These are phyloP conservation scores for Filobasidium wieringae DNA, from an alignment of 768 basidiomycete species.

Conservation along the genomic window DNA sequence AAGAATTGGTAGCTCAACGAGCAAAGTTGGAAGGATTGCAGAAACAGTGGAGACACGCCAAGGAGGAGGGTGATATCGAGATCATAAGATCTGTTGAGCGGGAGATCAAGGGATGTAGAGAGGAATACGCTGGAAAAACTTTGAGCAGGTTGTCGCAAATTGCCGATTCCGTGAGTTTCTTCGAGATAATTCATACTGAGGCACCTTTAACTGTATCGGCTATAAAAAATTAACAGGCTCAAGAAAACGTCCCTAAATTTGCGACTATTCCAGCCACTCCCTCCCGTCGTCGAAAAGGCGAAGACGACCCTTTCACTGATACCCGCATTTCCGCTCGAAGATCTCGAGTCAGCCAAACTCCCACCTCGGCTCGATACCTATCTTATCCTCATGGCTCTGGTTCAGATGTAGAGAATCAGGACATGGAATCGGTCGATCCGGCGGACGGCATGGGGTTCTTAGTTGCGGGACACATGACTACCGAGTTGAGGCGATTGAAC, in stretches of 20 bases:
- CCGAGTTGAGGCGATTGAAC: constrained; percentile 6
- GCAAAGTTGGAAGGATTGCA: constrained; percentile 2
- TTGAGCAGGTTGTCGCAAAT: background rate
- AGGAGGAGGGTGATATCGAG: constrained; percentile 1
- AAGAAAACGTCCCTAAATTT: background rate
- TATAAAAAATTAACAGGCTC: background rate
- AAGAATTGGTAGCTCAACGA: constrained; percentile 4
- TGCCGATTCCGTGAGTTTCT: background rate
- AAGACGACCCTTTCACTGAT: background rate
- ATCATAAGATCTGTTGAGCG: background rate
- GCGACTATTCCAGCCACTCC: background rate
- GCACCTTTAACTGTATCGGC: background rate
- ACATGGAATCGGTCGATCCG: background rate
- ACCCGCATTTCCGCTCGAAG: background rate
- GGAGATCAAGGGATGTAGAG: background rate
- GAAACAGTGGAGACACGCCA: background rate
- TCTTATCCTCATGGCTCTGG: background rate
- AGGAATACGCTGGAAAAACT: background rate
- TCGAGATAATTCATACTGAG: background rate
- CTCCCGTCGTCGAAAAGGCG: background rate
- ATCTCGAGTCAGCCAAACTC: background rate
- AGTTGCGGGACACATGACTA: constrained; percentile 5
- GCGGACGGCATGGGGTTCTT: background rate
- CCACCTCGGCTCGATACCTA: constrained; percentile 2
- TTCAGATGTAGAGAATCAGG: background rate